These are phyloP conservation scores for Lactarius quietus DNA, from an alignment of 768 basidiomycete species.

Conservation along the genomic window DNA sequence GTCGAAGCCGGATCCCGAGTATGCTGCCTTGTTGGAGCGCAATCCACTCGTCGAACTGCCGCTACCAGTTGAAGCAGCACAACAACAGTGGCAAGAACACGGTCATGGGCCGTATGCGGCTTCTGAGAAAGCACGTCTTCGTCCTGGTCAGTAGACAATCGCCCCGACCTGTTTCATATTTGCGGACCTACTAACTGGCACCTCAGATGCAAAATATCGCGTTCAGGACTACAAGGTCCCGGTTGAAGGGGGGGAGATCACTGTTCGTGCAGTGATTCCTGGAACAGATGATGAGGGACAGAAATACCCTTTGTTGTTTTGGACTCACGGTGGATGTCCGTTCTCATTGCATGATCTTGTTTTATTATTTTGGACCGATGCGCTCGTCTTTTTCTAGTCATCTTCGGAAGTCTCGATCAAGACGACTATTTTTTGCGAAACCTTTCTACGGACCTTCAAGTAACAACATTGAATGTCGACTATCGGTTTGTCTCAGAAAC, in stretches of 20 bases:
- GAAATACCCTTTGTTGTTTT: no score
- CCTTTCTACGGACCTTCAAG: constrained; percentile 18
- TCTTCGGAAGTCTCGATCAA: constrained; percentile 22
- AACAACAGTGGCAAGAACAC: not conserved
- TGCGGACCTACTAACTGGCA: not conserved
- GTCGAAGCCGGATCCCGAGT: constrained; percentile 6
- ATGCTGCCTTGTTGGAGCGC: not conserved
- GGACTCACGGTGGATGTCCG: constrained; percentile 11
- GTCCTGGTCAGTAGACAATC: not conserved
- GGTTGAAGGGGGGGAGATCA: constrained; percentile 8
- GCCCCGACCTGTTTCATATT: not conserved
- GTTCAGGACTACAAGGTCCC: no score
- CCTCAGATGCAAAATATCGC: constrained; percentile 9
- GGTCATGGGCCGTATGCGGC: not conserved
- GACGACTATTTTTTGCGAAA: constrained; percentile 24
- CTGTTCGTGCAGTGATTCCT: constrained; percentile 2
- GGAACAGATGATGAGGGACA: not conserved
- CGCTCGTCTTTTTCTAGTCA: not conserved
- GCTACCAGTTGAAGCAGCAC: not conserved
- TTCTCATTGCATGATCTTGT: not conserved
- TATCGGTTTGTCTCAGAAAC: constrained; percentile 14
- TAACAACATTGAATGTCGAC: constrained; percentile 21
- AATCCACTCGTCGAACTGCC: no score
- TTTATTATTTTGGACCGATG: not conserved
- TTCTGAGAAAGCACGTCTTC: not conserved